Base-by-base conservation (phyloP, 352 stramenopile species). In the Thalassiosira hispida region DNA sequence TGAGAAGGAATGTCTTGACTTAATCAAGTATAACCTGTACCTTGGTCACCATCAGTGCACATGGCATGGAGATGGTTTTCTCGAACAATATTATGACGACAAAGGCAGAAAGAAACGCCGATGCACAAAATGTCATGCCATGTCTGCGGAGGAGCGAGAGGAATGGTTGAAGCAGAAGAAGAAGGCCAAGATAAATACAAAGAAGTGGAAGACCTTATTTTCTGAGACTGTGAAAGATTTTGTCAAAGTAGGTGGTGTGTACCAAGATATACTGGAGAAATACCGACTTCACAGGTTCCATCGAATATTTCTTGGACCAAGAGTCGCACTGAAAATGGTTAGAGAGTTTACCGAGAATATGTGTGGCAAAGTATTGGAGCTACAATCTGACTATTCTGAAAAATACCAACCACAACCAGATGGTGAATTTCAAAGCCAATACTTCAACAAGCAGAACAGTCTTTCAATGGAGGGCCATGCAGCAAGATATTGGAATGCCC, bases 391-490 rank as follows among this genome's bases (percentile, higher is more conserved):
- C 23, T 31, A 56, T 31, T 56, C 47, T 3, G 47, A 56, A 18
- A 56, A 31, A 14, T 25, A 56, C 47, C 47, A 56, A 56, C 6
- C n/a, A 4, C 2, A 56, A 56, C 47, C 47, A 7, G 47, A 56
- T 56, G 47, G 47, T 33, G 2, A 56, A n/a, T 56, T 56, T 29
- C 47, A 56, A 14, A 33, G 18, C 18, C 47, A 56, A 56, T 31
- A 56, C 47, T 56, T 56, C 29, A 18, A n/a, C n/a, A 56, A 56
- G 47, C 7, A 25, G 1, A 8, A 56, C 25, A 56, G 47, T 27
- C 47, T 56, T 29, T 56, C 47, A 25, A 56, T 56, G 47, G 47
- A 56, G 14, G 47, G 47, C 29, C 23, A 56, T 56, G 47, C 47
- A 56, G 14, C 47, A 56, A 56, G 2, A 25, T 56, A 56, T 56